Conservation (phyloP, 1,284 basidiomycete species). For the Melampsora larici-populina region DNA sequence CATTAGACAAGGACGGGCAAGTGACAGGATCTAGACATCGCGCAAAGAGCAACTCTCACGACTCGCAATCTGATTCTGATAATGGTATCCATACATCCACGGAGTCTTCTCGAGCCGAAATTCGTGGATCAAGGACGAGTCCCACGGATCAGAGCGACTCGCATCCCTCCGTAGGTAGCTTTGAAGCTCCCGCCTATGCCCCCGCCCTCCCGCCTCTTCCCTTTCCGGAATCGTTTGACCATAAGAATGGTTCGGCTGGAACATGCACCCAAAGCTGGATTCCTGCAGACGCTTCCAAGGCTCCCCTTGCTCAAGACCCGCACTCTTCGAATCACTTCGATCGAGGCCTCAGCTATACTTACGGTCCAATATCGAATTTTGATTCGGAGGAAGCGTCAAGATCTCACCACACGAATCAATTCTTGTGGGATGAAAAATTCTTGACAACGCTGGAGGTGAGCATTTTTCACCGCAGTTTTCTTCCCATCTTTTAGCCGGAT, state of each 20-base stretch:
- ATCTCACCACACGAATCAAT: neutral
- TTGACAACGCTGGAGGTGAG: neutral
- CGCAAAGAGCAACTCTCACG: neutral
- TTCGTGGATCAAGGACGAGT: neutral
- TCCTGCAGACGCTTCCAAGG: neutral
- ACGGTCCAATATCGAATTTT: too few relatives aligned
- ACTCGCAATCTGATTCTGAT: neutral
- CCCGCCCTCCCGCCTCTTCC: too few relatives aligned
- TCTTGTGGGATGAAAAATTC: neutral
- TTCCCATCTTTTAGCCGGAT: neutral
- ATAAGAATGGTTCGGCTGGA: too few relatives aligned
- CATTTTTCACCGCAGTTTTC: neutral
- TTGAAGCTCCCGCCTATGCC: too few relatives aligned
- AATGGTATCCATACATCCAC: neutral
- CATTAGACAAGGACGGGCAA: neutral
- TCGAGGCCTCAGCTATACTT: neutral
- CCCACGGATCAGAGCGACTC: neutral
- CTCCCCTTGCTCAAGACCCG: neutral
- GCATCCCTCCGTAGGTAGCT: neutral
- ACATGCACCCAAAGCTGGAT: neutral
- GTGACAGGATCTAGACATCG: neutral
- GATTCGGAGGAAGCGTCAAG: too few relatives aligned
- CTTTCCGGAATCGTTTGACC: too few relatives aligned
- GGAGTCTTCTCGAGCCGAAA: neutral
- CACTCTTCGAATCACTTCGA: neutral